Base-by-base conservation (phyloP, 2,329 filamentous ascomycete species). In the Fusarium newnesense region DNA sequence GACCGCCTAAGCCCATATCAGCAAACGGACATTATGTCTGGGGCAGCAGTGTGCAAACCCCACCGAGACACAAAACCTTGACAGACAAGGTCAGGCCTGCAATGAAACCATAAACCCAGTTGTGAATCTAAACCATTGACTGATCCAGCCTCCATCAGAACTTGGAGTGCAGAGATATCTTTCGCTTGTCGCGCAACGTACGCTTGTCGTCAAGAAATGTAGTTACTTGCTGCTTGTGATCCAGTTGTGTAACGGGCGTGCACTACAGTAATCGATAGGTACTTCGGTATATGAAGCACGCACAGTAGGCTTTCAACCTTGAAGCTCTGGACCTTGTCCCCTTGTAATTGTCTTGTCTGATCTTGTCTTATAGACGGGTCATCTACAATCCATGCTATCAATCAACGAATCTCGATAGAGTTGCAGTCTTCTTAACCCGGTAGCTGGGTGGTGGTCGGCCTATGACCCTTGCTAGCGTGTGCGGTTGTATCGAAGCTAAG, bases 121-220 rank as follows among this genome's bases (percentile, higher is more conserved):
- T 69, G 32, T 40, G 37, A 44, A 52, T 36, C 54, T 52, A 28
- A 34, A 24, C 52, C 34, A 36, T 53, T 56, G 18, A 50, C 58
- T 43, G 49, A 61, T 46, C 26, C 46, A 54, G 53, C 37, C 24
- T 52, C 56, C 64, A 46, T 46, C 26, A 64, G 34, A 60, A 43
- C 60, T 57, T 39, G 43, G 18, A 37, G 70, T 59, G 53, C 28
- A 53, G 60, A 52, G 60, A 60, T 56, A 39, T 28, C 30, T 43
- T 65, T 72, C 67, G 69, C 49, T 59, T 67, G 72, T 75, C 52
- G 70, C 67, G 66, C 74, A 65, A 50, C 65, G 59, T 65, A 66
- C 63, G 56, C 75, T 64, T 73, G 57, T 76, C 67, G 56, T 70
- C 58, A 77, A 67, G 28, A 74, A 49, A 66, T 65, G 57, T 53